phyloP scores from a whole-genome alignment of 768 basidiomycete species.

The Auriculariales sp. region DNA sequence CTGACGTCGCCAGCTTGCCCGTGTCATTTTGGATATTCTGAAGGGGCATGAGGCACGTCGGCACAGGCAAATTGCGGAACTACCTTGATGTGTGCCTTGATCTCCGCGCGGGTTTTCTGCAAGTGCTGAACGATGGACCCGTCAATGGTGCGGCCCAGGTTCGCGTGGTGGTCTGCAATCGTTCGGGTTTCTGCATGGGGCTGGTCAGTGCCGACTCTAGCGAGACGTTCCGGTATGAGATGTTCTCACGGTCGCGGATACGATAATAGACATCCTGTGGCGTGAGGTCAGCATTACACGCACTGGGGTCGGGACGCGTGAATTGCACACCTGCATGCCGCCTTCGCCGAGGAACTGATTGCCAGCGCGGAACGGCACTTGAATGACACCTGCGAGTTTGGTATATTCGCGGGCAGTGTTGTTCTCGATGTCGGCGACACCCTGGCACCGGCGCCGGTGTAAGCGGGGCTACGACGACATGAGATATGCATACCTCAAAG shows the following conservation, averaged over 20 bases:
- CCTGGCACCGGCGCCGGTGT: conserved; percentile 13
- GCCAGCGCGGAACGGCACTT: conserved; percentile 89
- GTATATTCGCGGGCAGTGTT: conserved; percentile 87
- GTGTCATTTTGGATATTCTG: conserved; percentile 93
- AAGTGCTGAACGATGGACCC: conserved; percentile 95
- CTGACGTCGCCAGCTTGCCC: conserved; percentile 76
- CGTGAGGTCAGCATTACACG: background rate
- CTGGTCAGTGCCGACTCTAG: too few relatives aligned
- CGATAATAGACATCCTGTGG: conserved; percentile 77
- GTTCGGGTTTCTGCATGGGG: conserved; percentile 82
- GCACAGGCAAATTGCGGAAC: conserved; percentile 5
- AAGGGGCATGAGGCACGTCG: background rate
- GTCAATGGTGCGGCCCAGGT: conserved; percentile 90
- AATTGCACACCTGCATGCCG: conserved; percentile 57
- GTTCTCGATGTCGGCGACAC: conserved; percentile 81
- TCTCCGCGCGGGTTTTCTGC: conserved; percentile 85
- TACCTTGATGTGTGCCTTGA: conserved; percentile 96
- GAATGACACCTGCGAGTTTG: conserved; percentile 88
- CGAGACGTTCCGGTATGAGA: too few relatives aligned
- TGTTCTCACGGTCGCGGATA: conserved; percentile 85
- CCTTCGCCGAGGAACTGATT: conserved; percentile 99
- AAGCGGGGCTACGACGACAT: background rate
- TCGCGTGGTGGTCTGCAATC: conserved; percentile 93
- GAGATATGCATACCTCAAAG: conserved; percentile 44
- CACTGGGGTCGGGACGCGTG: background rate